These are phyloP conservation scores for Aspergillus nidulans DNA, from an alignment of 495 filamentous ascomycete species.

Conservation along the genomic window DNA sequence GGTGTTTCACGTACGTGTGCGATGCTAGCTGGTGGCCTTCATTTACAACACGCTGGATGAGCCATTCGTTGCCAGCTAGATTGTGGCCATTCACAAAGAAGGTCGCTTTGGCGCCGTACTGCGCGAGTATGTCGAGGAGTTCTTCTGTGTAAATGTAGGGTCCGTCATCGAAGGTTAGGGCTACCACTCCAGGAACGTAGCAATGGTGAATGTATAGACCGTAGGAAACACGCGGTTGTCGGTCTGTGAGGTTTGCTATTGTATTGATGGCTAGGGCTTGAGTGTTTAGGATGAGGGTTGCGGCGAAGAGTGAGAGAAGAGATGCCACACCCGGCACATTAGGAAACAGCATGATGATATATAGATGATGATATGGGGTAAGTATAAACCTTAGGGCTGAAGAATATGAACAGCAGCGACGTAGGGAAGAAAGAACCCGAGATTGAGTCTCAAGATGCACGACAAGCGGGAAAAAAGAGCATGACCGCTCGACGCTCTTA, in stretches of 20 bases:
- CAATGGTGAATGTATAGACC: constrained; percentile 59
- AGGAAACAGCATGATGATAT: constrained; percentile 3
- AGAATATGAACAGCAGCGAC: background rate
- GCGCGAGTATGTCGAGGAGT: constrained; percentile 59
- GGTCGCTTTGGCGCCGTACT: constrained; percentile 59
- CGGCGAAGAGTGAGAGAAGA: constrained; percentile 1
- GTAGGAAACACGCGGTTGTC: constrained; percentile 33
- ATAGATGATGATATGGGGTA: background rate
- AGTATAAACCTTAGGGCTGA: background rate
- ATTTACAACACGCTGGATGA: constrained; percentile 57
- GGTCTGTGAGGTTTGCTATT: background rate
- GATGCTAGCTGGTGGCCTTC: constrained; percentile 72
- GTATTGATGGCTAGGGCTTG: background rate
- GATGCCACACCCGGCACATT: background rate
- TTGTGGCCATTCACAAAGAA: constrained; percentile 68
- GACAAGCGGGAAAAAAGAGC: background rate
- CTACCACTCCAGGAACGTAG: constrained; percentile 52
- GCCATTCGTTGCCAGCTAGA: constrained; percentile 38
- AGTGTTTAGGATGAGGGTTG: background rate
- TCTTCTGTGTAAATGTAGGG: constrained; percentile 62
- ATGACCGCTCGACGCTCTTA: background rate
- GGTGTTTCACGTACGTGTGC: constrained; percentile 64
- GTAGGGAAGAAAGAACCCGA: background rate
- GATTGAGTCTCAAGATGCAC: background rate
- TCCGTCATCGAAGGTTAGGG: constrained; percentile 73